These are phyloP conservation scores for Calonectria pseudoreteaudii DNA, from an alignment of 2,329 filamentous ascomycete species.

Conservation along the genomic window DNA sequence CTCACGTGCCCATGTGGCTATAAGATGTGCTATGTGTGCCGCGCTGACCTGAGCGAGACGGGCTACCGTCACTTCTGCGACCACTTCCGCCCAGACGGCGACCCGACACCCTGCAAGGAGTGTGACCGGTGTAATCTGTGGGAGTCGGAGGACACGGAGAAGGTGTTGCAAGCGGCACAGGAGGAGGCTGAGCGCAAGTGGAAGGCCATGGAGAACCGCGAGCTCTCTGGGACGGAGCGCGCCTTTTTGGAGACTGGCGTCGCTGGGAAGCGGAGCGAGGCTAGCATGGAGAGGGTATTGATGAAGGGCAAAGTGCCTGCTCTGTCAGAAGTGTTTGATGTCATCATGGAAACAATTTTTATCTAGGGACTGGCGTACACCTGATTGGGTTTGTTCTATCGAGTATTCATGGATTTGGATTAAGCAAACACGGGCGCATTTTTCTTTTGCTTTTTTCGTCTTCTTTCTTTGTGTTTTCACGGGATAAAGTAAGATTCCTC, in stretches of 20 bases:
- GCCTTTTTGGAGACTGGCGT: conserved; percentile 68
- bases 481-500: conserved; percentile 13
- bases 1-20: conserved; percentile 96
- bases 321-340: conserved; percentile 58
- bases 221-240: conserved; percentile 66
- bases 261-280: conserved; percentile 42
- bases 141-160: conserved; percentile 80
- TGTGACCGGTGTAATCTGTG: conserved; percentile 86
- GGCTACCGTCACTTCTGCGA: conserved; percentile 97
- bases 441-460: not conserved
- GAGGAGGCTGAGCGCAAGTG: conserved; percentile 79
- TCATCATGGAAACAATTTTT: conserved; percentile 58
- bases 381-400: conserved; percentile 8
- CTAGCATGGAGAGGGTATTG: conserved; percentile 49
- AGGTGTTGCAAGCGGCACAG: conserved; percentile 75
- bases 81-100: conserved; percentile 88
- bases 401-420: conserved; percentile 25
- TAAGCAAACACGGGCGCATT: not conserved
- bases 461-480: not conserved
- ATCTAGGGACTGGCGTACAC: conserved; percentile 44
- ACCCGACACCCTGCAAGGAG: conserved; percentile 76
- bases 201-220: conserved; percentile 72
- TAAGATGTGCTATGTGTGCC: conserved; percentile 97
- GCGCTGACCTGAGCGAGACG: conserved; percentile 77
- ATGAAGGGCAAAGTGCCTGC: conserved; percentile 51